Evolutionary conservation across 495 filamentous ascomycete genomes (phyloP).

Genomic region (Mytilinidion resinicola): DNA sequence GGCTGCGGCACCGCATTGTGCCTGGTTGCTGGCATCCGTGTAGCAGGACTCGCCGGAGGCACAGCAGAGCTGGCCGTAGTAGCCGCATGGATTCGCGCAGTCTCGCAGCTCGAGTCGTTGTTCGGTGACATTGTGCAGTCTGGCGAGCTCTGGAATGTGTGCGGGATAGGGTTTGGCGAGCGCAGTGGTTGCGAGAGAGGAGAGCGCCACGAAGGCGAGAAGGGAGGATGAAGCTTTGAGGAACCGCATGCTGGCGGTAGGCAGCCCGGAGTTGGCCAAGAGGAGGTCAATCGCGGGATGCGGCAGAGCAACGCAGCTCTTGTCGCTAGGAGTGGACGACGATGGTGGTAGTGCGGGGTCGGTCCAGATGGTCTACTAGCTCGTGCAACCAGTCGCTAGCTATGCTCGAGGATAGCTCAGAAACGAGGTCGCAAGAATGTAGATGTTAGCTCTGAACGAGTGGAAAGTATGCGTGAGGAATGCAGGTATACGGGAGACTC

Average conservation of each 20-base stretch:
- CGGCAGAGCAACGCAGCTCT: too few relatives aligned
- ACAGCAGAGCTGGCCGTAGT: conserved; percentile 63
- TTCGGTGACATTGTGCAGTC: conserved; percentile 31
- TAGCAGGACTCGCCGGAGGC: conserved; percentile 51
- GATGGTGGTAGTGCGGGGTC: too few relatives aligned
- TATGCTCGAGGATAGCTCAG: too few relatives aligned
- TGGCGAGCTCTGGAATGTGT: conserved; percentile 40
- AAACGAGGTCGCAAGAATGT: too few relatives aligned
- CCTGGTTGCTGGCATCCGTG: conserved; percentile 52
- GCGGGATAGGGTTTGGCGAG: conserved; percentile 29
- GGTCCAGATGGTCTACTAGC: too few relatives aligned
- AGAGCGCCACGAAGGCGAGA: conserved; percentile 29
- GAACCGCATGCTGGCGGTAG: conserved; percentile 24
- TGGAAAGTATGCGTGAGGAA: too few relatives aligned
- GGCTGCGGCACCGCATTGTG: conserved; percentile 44
- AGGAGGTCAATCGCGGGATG: not conserved
- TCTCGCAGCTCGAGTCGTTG: conserved; percentile 26
- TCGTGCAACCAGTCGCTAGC: too few relatives aligned
- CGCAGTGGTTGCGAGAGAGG: conserved; percentile 15
- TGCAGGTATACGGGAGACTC: too few relatives aligned
- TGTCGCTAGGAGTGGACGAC: too few relatives aligned
- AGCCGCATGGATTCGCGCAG: conserved; percentile 65
- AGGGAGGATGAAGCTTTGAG: conserved; percentile 25
- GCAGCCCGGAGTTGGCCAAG: not conserved
- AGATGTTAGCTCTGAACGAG: too few relatives aligned